Evolutionary conservation across 2,329 filamentous ascomycete genomes (phyloP), one percentile per base, ranked within the genome.

Genomic region (Apiospora hydei): DNA sequence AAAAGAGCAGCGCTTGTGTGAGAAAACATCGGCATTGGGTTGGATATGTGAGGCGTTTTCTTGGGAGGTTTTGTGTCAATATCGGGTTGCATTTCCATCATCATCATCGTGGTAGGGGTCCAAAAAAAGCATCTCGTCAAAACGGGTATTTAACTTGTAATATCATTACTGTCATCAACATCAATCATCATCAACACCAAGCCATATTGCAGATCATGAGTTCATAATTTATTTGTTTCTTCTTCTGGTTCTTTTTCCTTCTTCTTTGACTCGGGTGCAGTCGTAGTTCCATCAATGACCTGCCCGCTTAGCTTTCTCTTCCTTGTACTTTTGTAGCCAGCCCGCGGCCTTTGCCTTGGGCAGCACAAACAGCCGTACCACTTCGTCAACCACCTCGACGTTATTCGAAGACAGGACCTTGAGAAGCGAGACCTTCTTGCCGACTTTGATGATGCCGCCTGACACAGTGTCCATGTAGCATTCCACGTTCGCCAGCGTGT

Each of bases 241-340:
- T n/a, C n/a, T n/a, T n/a, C n/a, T n/a, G n/a, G n/a, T n/a, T 69
- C 67, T 67, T 72, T 53, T 66, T 71, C 53, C 61, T 6, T 43
- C 13, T 70, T 73, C 44, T 51, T 69, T 66, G 21, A n/a, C 34
- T 41, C 46, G 71, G 71, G 16, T n/a, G 10, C 10, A 6, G 69
- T 61, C 69, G 74, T 74, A 75, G 67, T 77, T 38, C 34, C 18
- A n/a, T 41, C 34, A 38, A n/a, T 34, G 57, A 11, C 79, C 78
- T 73, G 77, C 85, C 78, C 87, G 85, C 3, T 83, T 84, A 4
- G 85, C 87, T 82, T 90, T 94, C 80, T 93, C 91, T 77, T 85
- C 88, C 85, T 98, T 98, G 81, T 95, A 95, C 77, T 96, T 93
- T 74, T 89, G 88, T 47, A 98, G 91, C 92, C 95, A 99, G n/a